Conservation (phyloP, 768 basidiomycete genomes). For the Imleria badia region DNA sequence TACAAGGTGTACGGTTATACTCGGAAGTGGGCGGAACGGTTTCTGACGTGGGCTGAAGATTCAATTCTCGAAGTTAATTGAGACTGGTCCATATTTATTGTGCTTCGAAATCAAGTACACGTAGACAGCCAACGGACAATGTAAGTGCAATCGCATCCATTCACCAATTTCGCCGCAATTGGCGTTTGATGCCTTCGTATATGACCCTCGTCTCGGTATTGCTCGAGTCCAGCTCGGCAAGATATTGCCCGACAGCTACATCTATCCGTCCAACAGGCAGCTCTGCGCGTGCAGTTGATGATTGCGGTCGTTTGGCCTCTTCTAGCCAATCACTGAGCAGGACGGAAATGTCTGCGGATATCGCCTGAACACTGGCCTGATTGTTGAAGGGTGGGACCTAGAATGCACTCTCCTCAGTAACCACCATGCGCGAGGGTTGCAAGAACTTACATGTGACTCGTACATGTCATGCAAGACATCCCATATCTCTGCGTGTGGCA, state of each 20-base stretch:
- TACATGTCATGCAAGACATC: constrained; percentile 84
- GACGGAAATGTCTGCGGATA: constrained; percentile 80
- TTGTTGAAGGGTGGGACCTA: constrained; percentile 84
- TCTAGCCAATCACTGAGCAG: constrained; percentile 81
- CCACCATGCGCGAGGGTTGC: background rate
- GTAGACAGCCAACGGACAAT: constrained; percentile 12
- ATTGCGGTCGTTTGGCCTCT: constrained; percentile 71
- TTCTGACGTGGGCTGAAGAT: constrained; percentile 73
- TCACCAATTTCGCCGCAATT: constrained; percentile 71
- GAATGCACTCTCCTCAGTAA: constrained; percentile 1
- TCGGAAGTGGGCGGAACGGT: constrained; percentile 53
- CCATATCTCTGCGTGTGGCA: constrained; percentile 82
- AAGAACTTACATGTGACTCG: constrained; percentile 71
- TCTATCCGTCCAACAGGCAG: constrained; percentile 81
- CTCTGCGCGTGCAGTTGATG: constrained; percentile 58
- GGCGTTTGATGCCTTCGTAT: constrained; percentile 72
- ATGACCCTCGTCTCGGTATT: constrained; percentile 59
- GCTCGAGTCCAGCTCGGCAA: constrained; percentile 63
- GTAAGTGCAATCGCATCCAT: constrained; percentile 16
- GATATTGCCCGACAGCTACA: constrained; percentile 68
- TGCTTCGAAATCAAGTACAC: constrained; percentile 11
- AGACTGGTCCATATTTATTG: constrained; percentile 15
- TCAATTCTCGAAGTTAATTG: constrained; percentile 75
- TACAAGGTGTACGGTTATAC: constrained; percentile 69
- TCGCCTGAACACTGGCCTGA: constrained; percentile 73